Base-by-base conservation (phyloP, 2,329 filamentous ascomycete species). In the Neobulgaria alba region DNA sequence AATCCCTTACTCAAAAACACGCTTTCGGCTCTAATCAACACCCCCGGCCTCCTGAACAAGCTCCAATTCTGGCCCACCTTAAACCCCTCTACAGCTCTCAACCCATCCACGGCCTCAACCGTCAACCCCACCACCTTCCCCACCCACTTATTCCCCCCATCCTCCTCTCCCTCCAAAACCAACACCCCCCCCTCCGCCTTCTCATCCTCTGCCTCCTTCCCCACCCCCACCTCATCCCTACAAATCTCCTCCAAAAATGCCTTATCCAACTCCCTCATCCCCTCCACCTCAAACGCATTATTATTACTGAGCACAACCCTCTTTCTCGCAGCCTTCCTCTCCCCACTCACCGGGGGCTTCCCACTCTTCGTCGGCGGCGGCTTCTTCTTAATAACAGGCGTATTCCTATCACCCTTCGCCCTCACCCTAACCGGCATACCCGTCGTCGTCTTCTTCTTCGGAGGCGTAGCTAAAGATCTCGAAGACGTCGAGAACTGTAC, bases 291-390 rank as follows among this genome's bases (percentile, higher is more conserved):
- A 29, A 95, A 68, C 36, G 92, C 92, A 65, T 95, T 96, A 63
- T 85, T 84, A 67, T 96, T 98, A 69, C 83, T 90, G 46, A 98
- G 77, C 45, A 93, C 79, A 56, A 98, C 85, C 53, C 85, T 79
- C 69, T 93, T 95, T 51, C 88, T 80, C 59, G 85, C 71, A 19
- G 85, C 85, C 66, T 88, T 94, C 51, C 89, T 79, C 70, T 95
- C 89, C 51, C 89, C 90, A 3, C 77, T 71, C 10, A 68, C 68
- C 15, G 84, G 82, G 12, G 77, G 71, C 62, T 73, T 75, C 14
- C 54, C 56, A 3, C 49, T 48, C 42, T 49, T 47, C 35, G 47
- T 43, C 38, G 43, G 33, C 8, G 44, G 39, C 5, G 46, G 36
- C 58, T 70, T 71, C 62, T 77, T 79, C 62, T 74, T 78, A 49